Evolutionary conservation across 108 stramenopile species (phyloP).

Genomic region (Nitzschia inconspicua): DNA sequence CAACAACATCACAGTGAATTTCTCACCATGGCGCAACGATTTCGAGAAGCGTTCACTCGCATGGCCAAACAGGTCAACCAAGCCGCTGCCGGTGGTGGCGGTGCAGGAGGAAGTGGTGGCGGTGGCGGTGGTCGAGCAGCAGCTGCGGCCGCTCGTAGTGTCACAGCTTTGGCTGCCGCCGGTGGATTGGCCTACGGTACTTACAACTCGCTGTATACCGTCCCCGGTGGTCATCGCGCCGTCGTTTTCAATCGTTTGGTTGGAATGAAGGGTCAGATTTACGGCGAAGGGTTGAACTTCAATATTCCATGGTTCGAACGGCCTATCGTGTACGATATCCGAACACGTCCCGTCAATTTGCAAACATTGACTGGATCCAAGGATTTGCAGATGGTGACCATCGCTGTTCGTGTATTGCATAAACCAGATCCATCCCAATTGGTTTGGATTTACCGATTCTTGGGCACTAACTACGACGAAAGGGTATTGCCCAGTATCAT

Average conservation of each 20-base stretch:
- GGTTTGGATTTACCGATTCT: constrained; percentile 91
- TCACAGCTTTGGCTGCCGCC: constrained; percentile 65
- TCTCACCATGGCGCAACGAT: constrained; percentile 67
- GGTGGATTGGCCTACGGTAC: constrained; percentile 88
- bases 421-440: constrained; percentile 87
- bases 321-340: constrained; percentile 94
- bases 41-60: constrained; percentile 76
- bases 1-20: not conserved
- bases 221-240: constrained; percentile 97
- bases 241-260: constrained; percentile 94
- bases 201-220: constrained; percentile 91
- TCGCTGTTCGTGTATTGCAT: constrained; percentile 98
- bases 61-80: constrained; percentile 77
- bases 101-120: constrained; percentile 58
- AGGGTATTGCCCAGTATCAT: constrained; percentile 97
- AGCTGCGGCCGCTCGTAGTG: constrained; percentile 69
- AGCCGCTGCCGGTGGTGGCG: constrained; percentile 36
- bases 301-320: constrained; percentile 99
- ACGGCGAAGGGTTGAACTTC: constrained; percentile 96
- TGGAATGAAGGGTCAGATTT: constrained; percentile 87
- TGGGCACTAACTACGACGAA: constrained; percentile 97
- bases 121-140: constrained; percentile 69
- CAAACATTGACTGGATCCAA: constrained; percentile 95
- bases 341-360: constrained; percentile 93
- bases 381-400: constrained; percentile 99